Evolutionary conservation across 768 basidiomycete genomes (phyloP), one percentile per base, ranked within the genome.

Genomic region (Gymnopilus junonius): DNA sequence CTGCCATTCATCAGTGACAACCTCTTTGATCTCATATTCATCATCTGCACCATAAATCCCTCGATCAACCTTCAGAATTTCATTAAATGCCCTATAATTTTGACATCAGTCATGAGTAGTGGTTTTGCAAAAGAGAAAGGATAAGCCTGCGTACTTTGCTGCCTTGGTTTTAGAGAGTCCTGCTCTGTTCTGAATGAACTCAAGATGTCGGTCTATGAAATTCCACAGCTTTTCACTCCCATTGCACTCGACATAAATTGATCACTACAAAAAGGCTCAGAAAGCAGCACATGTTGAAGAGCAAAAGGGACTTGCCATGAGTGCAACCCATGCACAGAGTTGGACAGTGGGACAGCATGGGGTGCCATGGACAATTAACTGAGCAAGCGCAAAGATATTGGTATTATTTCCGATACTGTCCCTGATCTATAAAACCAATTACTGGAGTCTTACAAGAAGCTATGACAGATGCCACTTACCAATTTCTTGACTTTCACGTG

Each of bases 251-350:
- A 21, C 45, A 46, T 10, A 12, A 23, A 20, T 21, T 12, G 21
- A 21, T 10, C 45, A 8, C 23, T 46, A 12, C n/a, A 23, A 20
- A 10, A 25, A 45, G 25, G 45, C 10, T 20, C 4, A 25, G 23
- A 46, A 12, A 23, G 23, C 21, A 4, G 12, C 8, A 46, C 45
- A 23, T 21, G 20, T 46, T 23, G 42, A 59, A 21, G 20, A 46
- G 23, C 11, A 46, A 23, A 12, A 27, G 25, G 21, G 17, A 20
- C 61, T 63, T 46, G 63, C 65, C 65, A 66, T 66, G 40, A 66
- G 58, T 1, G 57, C 50, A 42, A 66, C 51, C 10, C 61, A 29
- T 37, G 65, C n/a, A 34, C 65, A 66, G 42, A 66, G 61, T 45
- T 63, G 65, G 20, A 66, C 29, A 7, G 61, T 66, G 27, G 5